phyloP scores from a whole-genome alignment of 176 grass and related monocot species.

The Avena eriantha region DNA sequence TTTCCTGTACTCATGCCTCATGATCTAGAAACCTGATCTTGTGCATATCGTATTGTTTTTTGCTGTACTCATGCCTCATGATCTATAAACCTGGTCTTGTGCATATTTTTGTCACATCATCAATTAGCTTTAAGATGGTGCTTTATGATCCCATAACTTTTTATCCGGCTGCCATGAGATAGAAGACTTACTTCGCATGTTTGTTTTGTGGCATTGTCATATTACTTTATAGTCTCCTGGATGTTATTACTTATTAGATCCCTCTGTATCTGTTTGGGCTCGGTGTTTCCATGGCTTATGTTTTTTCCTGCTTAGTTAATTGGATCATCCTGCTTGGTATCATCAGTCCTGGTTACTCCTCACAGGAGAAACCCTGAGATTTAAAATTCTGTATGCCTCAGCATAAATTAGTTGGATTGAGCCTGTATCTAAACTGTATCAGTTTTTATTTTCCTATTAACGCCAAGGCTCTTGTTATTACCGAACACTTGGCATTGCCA shows the following conservation, averaged over 20 bases:
- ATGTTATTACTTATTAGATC: background rate
- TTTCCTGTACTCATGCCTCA: background rate
- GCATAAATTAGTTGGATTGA: background rate
- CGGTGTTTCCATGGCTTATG: background rate
- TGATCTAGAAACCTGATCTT: background rate
- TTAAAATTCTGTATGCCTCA: slow-evolving; percentile 10
- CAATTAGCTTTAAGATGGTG: background rate
- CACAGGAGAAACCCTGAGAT: background rate
- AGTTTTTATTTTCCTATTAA: background rate
- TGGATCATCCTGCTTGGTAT: background rate
- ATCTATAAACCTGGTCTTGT: background rate
- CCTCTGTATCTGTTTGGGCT: slow-evolving; percentile 14
- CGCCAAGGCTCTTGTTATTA: background rate
- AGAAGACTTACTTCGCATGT: background rate
- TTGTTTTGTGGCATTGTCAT: background rate
- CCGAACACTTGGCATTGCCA: background rate
- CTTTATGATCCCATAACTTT: too few species aligned
- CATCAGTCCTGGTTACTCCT: background rate
- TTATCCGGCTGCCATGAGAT: too few species aligned
- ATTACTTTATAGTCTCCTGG: slow-evolving; percentile 4
- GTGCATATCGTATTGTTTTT: background rate
- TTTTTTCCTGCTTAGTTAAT: slow-evolving; percentile 11
- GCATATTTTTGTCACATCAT: background rate
- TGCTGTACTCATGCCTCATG: background rate
- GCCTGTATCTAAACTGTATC: background rate